These are phyloP conservation scores for Isatis tinctoria DNA, from an alignment of 345 rosid species.

Conservation along the genomic window DNA sequence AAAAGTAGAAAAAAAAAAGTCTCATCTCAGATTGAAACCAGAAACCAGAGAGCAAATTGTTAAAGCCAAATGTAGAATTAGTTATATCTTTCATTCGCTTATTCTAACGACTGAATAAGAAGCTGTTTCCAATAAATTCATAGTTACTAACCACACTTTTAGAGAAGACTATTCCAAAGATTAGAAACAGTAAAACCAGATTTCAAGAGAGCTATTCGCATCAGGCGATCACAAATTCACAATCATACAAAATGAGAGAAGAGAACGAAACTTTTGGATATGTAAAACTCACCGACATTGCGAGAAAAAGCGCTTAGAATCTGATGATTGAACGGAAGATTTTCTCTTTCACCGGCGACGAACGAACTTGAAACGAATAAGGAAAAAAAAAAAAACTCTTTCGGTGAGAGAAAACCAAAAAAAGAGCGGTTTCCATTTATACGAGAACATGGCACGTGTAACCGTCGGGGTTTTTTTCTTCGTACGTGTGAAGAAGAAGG, in stretches of 20 bases:
- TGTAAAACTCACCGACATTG: conserved; percentile 7
- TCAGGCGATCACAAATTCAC: not conserved
- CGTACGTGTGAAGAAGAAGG: not conserved
- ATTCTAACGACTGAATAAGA: not conserved
- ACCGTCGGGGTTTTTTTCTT: not conserved
- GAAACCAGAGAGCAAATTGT: not conserved
- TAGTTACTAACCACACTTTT: not conserved
- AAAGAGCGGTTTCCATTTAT: not conserved
- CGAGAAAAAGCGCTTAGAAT: not conserved
- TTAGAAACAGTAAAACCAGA: too few relatives aligned
- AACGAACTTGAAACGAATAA: not conserved
- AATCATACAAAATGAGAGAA: not conserved
- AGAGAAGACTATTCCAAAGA: too few relatives aligned
- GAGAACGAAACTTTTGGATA: not conserved
- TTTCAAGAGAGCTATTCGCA: too few relatives aligned
- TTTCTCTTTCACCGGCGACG: not conserved
- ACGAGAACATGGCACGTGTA: not conserved
- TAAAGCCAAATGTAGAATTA: not conserved
- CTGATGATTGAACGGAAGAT: not conserved
- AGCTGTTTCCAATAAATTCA: not conserved
- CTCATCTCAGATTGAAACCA: not conserved
- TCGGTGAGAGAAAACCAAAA: not conserved
- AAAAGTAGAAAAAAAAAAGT: not conserved
- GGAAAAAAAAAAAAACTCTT: not conserved
- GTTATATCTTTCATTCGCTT: not conserved